Conservation (phyloP, 495 filamentous ascomycete species). For the Penicillium egyptiacum region DNA sequence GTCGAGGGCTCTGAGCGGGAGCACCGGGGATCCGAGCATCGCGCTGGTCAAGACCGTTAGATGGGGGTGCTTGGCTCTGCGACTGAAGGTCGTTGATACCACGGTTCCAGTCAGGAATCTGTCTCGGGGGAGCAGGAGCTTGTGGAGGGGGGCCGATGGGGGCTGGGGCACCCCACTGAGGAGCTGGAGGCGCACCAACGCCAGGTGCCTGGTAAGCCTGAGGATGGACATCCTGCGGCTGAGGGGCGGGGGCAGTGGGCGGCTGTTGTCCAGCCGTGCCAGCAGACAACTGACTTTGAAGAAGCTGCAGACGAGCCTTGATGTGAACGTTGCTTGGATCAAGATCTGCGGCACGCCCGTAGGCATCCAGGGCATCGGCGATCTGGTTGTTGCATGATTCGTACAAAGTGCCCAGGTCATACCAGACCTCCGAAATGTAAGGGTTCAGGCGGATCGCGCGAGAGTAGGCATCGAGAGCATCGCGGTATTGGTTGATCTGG, state of each 20-base stretch:
- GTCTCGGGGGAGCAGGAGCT: constrained; percentile 60
- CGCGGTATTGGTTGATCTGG: constrained; percentile 99
- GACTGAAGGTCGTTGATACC: constrained; percentile 74
- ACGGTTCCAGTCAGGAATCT: constrained; percentile 68
- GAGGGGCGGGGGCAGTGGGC: constrained; percentile 64
- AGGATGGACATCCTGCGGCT: constrained; percentile 83
- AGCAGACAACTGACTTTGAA: constrained; percentile 72
- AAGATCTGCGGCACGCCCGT: constrained; percentile 89
- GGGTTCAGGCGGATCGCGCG: constrained; percentile 97
- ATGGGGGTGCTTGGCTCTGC: constrained; percentile 61
- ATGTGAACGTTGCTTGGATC: constrained; percentile 94
- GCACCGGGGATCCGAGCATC: constrained; percentile 67
- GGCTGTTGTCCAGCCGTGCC: constrained; percentile 62
- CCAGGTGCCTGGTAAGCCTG: constrained; percentile 78
- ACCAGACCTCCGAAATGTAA: constrained; percentile 99
- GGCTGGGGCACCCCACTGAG: constrained; percentile 78
- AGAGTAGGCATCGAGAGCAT: constrained; percentile 97
- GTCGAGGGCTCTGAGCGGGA: constrained; percentile 66
- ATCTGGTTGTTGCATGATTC: constrained; percentile 99
- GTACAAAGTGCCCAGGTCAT: constrained; percentile 96
- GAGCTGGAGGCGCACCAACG: constrained; percentile 69
- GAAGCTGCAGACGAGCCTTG: constrained; percentile 86
- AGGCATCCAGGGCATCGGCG: constrained; percentile 92
- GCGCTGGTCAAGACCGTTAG: constrained; percentile 76
- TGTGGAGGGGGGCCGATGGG: constrained; percentile 63